Conservation (phyloP, 176 grass and related monocot species). For the Tillandsia fasciculata region DNA sequence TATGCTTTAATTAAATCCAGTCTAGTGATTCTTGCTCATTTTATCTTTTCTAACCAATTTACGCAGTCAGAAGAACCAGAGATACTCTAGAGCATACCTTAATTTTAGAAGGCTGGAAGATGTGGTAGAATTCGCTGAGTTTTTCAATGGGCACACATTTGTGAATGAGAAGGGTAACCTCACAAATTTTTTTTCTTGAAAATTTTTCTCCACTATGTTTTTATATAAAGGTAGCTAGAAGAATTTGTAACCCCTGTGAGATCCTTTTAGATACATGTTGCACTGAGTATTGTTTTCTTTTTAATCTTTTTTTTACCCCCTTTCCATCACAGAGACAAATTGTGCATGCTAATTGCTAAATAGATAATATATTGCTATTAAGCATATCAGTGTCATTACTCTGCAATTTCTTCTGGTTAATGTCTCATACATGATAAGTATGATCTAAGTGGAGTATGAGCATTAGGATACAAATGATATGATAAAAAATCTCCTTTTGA, state of each 20-base stretch:
- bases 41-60: neutral
- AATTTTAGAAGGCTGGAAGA: conserved; percentile 75
- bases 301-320: neutral
- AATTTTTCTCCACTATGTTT: neutral
- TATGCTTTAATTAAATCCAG: neutral
- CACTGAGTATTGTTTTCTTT: neutral
- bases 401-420: no score
- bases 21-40: neutral
- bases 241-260: no score
- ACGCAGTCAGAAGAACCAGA: conserved; percentile 75
- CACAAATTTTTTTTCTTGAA: neutral
- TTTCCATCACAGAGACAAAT: neutral
- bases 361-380: no score
- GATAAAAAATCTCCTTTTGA: no score
- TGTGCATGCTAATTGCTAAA: no score
- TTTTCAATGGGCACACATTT: conserved; percentile 78
- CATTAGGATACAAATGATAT: no score
- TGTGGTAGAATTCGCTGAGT: conserved; percentile 86
- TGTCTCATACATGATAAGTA: no score
- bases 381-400: no score
- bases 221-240: neutral
- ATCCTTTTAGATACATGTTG: no score
- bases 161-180: conserved; percentile 95
- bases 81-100: conserved; percentile 67
- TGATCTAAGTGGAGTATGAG: no score